These are phyloP conservation scores for Dioszegia aurantiaca DNA, from an alignment of 768 basidiomycete species.

Conservation along the genomic window DNA sequence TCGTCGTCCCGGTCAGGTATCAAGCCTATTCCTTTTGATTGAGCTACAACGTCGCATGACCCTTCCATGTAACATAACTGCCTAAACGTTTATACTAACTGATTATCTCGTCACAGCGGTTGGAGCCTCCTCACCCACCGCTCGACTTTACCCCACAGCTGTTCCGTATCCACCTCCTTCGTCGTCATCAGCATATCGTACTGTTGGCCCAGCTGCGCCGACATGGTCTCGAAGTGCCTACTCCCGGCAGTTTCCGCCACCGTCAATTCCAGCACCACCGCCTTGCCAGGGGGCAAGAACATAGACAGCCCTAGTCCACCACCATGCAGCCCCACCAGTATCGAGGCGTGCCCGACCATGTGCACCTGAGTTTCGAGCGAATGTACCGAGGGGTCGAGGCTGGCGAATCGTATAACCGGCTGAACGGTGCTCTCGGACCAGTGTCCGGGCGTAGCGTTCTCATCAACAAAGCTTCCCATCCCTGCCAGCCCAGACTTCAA, in stretches of 20 bases:
- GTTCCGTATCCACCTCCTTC: constrained; percentile 36
- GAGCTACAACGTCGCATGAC: neutral
- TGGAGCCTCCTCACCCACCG: neutral
- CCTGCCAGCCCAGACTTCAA: constrained; percentile 23
- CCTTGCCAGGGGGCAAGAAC: constrained; percentile 43
- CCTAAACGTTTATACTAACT: too few relatives aligned
- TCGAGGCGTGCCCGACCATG: constrained; percentile 42
- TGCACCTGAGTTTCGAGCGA: constrained; percentile 44
- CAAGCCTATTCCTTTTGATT: constrained; percentile 52
- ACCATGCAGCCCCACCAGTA: constrained; percentile 44
- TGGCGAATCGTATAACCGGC: constrained; percentile 39
- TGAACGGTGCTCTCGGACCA: constrained; percentile 21
- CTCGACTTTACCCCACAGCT: constrained; percentile 31
- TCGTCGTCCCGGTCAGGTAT: constrained; percentile 40
- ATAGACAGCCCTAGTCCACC: constrained; percentile 44
- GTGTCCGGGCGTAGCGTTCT: constrained; percentile 32
- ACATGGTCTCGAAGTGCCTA: constrained; percentile 49
- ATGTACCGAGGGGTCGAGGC: constrained; percentile 45
- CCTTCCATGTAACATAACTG: too few relatives aligned
- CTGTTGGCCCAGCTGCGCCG: constrained; percentile 35
- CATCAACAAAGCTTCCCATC: constrained; percentile 37
- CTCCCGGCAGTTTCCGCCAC: constrained; percentile 28
- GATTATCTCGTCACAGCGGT: too few relatives aligned
- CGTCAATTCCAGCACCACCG: constrained; percentile 39
- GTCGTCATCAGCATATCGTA: constrained; percentile 32